Evolutionary conservation across 1,139 yeast genomes (phyloP).

Genomic region (Saccharomyces uvarum): DNA sequence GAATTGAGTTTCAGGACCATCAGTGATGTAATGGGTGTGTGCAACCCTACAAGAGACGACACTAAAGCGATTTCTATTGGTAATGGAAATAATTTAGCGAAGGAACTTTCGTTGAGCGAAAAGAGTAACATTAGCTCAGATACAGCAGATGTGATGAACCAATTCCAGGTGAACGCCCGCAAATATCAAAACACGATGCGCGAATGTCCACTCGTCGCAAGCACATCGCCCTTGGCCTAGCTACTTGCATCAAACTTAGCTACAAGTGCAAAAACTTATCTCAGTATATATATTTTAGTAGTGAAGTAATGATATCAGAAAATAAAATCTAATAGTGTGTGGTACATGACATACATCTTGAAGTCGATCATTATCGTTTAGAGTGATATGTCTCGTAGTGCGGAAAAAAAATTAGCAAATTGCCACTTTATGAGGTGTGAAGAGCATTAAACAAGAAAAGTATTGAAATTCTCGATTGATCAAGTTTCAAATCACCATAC

Average conservation of each 20-base stretch:
- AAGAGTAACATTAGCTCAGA: not conserved
- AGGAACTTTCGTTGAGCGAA: not conserved
- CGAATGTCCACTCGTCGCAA: not conserved
- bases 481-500: not conserved
- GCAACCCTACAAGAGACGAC: not conserved
- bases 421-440: not conserved
- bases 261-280: not conserved
- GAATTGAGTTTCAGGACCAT: constrained; percentile 4
- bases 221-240: not conserved
- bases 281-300: not conserved
- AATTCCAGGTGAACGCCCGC: not conserved
- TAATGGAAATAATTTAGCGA: not conserved
- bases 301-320: not conserved
- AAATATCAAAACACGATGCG: not conserved
- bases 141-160: not conserved
- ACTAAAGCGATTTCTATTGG: not conserved
- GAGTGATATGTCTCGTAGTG: not conserved
- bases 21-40: not conserved
- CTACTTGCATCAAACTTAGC: not conserved
- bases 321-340: not conserved
- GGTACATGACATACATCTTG: not conserved
- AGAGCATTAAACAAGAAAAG: not conserved
- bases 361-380: not conserved
- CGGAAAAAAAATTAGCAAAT: not conserved
- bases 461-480: not conserved